Conservation (phyloP, 257 asterid species). For the Plantago elongata region DNA sequence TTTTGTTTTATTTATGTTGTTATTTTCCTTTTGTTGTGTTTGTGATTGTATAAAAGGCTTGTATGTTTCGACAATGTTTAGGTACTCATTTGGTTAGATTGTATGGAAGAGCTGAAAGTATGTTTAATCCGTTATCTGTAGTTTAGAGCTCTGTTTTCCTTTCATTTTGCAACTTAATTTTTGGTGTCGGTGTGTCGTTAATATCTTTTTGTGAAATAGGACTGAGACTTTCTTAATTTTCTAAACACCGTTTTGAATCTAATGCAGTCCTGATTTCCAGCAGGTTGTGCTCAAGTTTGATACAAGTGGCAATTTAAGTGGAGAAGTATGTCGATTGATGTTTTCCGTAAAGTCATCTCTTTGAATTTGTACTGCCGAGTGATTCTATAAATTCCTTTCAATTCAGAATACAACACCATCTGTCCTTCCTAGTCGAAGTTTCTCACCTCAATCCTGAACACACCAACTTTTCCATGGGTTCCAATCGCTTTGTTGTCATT, state of each 20-base stretch:
- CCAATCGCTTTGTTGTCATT: conserved; percentile 57
- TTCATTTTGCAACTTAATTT: no score
- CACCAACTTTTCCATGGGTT: conserved; percentile 58
- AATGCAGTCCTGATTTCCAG: conserved; percentile 14
- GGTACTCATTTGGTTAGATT: no score
- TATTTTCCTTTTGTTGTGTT: no score
- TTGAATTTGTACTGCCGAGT: conserved; percentile 90
- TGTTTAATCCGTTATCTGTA: no score
- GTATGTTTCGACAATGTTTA: not conserved
- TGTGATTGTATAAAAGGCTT: not conserved
- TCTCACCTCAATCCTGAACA: not conserved
- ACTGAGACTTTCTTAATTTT: not conserved
- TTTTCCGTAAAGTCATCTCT: conserved; percentile 67
- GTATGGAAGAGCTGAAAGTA: no score
- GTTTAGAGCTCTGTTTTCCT: no score
- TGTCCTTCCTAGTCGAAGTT: not conserved
- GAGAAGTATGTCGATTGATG: conserved; percentile 84
- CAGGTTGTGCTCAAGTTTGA: conserved; percentile 31
- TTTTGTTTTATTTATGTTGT: not conserved
- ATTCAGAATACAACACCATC: conserved; percentile 6
- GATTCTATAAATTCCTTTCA: conserved; percentile 56
- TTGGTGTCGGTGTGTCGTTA: not conserved
- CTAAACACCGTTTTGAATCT: conserved; percentile 15
- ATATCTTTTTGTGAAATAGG: not conserved
- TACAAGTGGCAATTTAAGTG: conserved; percentile 37